Evolutionary conservation across 2,329 filamentous ascomycete species (phyloP), one percentile per base, ranked within the genome.

Genomic region (Didymosphaeria variabile): DNA sequence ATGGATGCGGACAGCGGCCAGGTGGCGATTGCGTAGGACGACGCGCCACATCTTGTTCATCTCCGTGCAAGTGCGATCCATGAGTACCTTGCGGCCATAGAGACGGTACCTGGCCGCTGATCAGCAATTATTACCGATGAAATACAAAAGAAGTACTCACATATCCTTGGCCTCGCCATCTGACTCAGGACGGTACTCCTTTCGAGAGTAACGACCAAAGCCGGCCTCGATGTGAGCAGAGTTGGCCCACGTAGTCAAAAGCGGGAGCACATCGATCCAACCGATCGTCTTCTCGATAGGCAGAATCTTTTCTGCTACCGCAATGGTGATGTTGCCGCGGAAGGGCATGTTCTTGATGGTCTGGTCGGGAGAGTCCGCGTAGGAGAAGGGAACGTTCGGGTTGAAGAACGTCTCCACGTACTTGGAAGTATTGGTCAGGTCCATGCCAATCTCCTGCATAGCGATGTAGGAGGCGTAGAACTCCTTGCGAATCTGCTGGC

Each of bases 81-180:
- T 26, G 6, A 68, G 59, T 3, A 75, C 69, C 10, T 57, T 61
- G 26, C 70, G 67, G 6, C 74, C 74, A 49, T 75, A 73, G 49
- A 76, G 67, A 34, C 74, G 70, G 53, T 75, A 75, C 1, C 70
- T 74, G 21, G 31, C 3, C 31, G n/a, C n/a, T 34, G 12, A 19
- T 67, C 29, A 63, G 36, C 17, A n/a, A 7, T 7, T 50, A 17
- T 17, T 9, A n/a, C n/a, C 12, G 19, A 19, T 21, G 15, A 34
- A 1, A 10, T 19, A 1, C 19, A 26, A n/a, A n/a, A n/a, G 36
- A 19, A 21, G 17, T 1, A 67, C 70, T 65, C 59, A 72, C 70
- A 76, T 56, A 45, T 76, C 73, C 57, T 75, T 76, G 8, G 70
- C 68, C 34, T 76, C 72, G 2, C 70, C 72, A 44, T 76, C 72